Evolutionary conservation across 2,329 filamentous ascomycete genomes (phyloP).

Genomic region (Chaetothyriales sp.): DNA sequence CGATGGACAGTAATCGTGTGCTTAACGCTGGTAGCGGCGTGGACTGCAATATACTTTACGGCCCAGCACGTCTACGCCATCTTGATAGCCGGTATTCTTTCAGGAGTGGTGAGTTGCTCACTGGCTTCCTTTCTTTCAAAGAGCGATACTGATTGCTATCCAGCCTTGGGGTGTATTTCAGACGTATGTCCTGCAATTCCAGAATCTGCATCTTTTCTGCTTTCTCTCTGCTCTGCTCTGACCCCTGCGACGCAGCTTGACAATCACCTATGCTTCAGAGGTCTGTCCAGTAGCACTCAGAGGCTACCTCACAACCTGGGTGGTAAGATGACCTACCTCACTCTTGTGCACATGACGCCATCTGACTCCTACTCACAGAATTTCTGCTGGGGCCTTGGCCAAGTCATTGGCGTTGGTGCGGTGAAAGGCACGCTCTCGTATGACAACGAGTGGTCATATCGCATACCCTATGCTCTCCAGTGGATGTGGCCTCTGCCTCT

Average conservation of each 20-base stretch:
- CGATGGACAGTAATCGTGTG: slow-evolving; percentile 49
- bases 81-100: slow-evolving; percentile 27
- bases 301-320: slow-evolving; percentile 33
- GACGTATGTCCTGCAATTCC: slow-evolving; percentile 2
- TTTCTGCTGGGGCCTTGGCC: slow-evolving; percentile 34
- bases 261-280: slow-evolving; percentile 36
- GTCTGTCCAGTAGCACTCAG: slow-evolving; percentile 33
- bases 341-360: neutral
- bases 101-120: slow-evolving; percentile 10
- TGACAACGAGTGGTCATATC: slow-evolving; percentile 36
- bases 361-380: slow-evolving; percentile 19
- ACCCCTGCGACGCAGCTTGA: slow-evolving; percentile 4
- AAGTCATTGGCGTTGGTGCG: slow-evolving; percentile 38
- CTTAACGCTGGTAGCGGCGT: slow-evolving; percentile 32
- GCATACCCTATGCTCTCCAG: slow-evolving; percentile 38
- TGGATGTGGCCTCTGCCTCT: slow-evolving; percentile 41
- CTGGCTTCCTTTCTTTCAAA: neutral
- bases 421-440: slow-evolving; percentile 35
- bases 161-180: slow-evolving; percentile 33
- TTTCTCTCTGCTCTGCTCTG: slow-evolving; percentile 14
- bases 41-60: slow-evolving; percentile 27
- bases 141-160: slow-evolving; percentile 17
- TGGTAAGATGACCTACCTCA: slow-evolving; percentile 9
- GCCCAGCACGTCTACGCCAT: slow-evolving; percentile 22
- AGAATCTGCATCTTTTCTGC: slow-evolving; percentile 3